Evolutionary conservation across 129 eudicot species (phyloP), one percentile per base, ranked within the genome.

Genomic region (Glebionis coronaria): DNA sequence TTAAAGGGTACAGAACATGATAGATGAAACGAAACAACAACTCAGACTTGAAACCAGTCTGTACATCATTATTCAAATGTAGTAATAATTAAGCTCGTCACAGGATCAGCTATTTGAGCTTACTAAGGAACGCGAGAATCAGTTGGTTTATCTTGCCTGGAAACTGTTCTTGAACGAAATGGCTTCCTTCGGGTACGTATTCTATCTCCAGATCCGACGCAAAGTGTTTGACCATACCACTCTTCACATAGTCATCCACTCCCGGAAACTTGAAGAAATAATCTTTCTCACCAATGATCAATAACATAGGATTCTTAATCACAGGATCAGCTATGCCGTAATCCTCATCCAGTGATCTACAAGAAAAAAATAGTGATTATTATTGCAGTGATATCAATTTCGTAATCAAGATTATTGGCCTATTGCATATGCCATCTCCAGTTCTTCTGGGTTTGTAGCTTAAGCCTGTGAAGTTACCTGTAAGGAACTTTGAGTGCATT

Each of bases 121-220:
- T 82, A 19, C 7, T 18, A 51, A 79, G 84, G 65, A 85, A 85
- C 38, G 47, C 20, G 44, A 82, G 29, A 44, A 85, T 71, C 31
- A 76, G 73, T 8, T 12, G 51, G 76, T 85, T 82, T n/a, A 82
- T 65, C 62, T 76, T 47, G 35, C 73, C 79, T 7, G 84, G 82
- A 38, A 75, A 76, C 56, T 85, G 84, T 72, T 85, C 87, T 59
- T 81, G 90, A 63, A 76, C 78, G 18, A 82, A 82, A 82, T 82
- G 79, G 67, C 69, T 70, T 60, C 87, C 87, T 64, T 61, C 73
- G 0, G 86, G 69, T 57, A 84, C 13, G 47, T 56, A 81, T 35
- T 35, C 79, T 0, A 65, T 62, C 53, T 84, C 86, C 61, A 81
- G 29, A 75, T 81, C 50, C 2, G 80, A 69, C 9, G 73, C 78